Conservation (phyloP, 768 basidiomycete genomes). For the Tremella yokohamensis region DNA sequence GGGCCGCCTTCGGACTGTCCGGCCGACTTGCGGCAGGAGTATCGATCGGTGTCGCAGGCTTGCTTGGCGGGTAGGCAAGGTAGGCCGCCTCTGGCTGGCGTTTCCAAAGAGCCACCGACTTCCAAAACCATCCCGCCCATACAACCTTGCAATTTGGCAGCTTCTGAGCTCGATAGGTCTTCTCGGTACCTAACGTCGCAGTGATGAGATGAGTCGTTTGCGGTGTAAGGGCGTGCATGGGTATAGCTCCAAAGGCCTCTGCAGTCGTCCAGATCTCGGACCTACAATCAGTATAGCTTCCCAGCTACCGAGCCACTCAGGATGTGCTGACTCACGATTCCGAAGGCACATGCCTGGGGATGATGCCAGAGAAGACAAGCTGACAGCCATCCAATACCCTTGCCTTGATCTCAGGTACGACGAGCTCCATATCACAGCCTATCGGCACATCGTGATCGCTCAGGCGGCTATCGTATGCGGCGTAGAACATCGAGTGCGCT, state of each 20-base stretch:
- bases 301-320: background rate
- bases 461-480: conserved; percentile 58
- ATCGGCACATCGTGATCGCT: conserved; percentile 31
- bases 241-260: conserved; percentile 76
- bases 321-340: conserved; percentile 56
- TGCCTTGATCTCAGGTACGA: conserved; percentile 75
- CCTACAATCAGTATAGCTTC: conserved; percentile 35
- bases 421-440: conserved; percentile 77
- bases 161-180: conserved; percentile 77
- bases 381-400: conserved; percentile 73
- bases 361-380: conserved; percentile 89
- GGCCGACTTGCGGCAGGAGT: background rate
- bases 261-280: conserved; percentile 79
- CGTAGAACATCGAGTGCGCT: conserved; percentile 74
- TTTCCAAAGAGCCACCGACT: conserved; percentile 83
- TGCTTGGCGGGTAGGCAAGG: conserved; percentile 50
- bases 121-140: conserved; percentile 82
- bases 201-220: conserved; percentile 86
- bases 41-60: background rate
- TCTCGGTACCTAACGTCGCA: conserved; percentile 79
- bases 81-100: conserved; percentile 75
- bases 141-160: conserved; percentile 78
- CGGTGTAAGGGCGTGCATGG: conserved; percentile 62
- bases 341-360: conserved; percentile 78
- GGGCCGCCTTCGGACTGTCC: background rate